These are phyloP conservation scores for Diatrype stigma DNA, from an alignment of 2,329 filamentous ascomycete species.

Conservation along the genomic window DNA sequence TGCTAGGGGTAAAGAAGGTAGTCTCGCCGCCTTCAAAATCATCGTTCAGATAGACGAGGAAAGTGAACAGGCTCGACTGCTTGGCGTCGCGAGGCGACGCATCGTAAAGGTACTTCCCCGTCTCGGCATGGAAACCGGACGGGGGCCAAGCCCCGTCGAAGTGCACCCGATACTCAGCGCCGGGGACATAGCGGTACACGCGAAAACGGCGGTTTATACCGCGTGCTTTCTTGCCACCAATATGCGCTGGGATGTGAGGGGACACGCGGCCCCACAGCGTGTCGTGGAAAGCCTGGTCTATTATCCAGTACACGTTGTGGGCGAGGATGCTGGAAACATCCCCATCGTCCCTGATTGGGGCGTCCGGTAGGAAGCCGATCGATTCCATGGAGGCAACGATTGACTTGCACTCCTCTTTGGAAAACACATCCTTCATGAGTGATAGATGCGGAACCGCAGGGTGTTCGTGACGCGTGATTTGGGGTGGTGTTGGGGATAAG, in stretches of 20 bases:
- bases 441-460: constrained; percentile 59
- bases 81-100: constrained; percentile 53
- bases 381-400: constrained; percentile 65
- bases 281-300: constrained; percentile 7
- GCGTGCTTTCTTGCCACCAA: constrained; percentile 54
- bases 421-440: constrained; percentile 57
- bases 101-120: constrained; percentile 59
- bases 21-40: constrained; percentile 70
- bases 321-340: constrained; percentile 13
- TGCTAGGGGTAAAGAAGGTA: constrained; percentile 64
- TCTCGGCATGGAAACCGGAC: constrained; percentile 56
- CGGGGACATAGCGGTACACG: constrained; percentile 69
- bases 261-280: constrained; percentile 9
- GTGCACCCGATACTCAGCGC: constrained; percentile 67
- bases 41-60: constrained; percentile 66
- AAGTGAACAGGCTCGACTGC: constrained; percentile 66
- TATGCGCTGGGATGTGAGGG: constrained; percentile 30
- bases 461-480: constrained; percentile 54
- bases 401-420: constrained; percentile 56
- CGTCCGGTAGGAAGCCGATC: constrained; percentile 63
- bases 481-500: constrained; percentile 39
- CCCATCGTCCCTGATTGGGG: constrained; percentile 45
- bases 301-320: constrained; percentile 6
- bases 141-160: constrained; percentile 72
- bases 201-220: constrained; percentile 67